phyloP scores from a whole-genome alignment of 192 early-diverging fungal species.

The Coemansia sp. region DNA sequence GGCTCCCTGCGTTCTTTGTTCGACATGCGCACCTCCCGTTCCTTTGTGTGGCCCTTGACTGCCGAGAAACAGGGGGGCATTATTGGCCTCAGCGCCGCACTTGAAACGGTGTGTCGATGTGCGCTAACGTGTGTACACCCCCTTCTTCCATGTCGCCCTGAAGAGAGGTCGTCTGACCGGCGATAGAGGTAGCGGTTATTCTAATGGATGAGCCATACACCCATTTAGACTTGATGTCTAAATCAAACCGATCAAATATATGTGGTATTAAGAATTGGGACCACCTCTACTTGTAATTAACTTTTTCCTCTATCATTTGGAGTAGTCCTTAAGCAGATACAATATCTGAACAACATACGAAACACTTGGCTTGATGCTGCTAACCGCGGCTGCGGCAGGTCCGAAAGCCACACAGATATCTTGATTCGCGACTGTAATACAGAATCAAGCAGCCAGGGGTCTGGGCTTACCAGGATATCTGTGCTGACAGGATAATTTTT shows the following conservation, averaged over 20 bases:
- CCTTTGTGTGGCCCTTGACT: slow-evolving; percentile 1
- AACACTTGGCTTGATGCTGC: background rate
- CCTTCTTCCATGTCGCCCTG: background rate
- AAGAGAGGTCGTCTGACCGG: background rate
- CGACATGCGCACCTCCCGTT: background rate
- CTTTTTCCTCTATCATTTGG: background rate
- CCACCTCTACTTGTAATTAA: background rate
- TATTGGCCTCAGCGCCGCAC: background rate
- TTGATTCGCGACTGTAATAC: background rate
- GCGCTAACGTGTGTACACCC: background rate
- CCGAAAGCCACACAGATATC: background rate
- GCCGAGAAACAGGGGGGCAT: background rate
- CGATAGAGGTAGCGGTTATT: background rate
- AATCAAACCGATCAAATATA: background rate
- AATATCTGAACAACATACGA: too few relatives aligned
- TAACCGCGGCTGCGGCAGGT: background rate
- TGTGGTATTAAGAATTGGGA: background rate
- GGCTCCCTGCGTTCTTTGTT: background rate
- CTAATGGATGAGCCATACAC: background rate
- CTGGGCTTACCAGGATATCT: background rate
- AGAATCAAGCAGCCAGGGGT: background rate
- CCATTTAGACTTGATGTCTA: background rate
- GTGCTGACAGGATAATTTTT: background rate
- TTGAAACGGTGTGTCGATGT: slow-evolving; percentile 4
- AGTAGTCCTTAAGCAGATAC: background rate